Evolutionary conservation across 1,284 basidiomycete species (phyloP).

Genomic region (Melampsora abietis-canadensis): DNA sequence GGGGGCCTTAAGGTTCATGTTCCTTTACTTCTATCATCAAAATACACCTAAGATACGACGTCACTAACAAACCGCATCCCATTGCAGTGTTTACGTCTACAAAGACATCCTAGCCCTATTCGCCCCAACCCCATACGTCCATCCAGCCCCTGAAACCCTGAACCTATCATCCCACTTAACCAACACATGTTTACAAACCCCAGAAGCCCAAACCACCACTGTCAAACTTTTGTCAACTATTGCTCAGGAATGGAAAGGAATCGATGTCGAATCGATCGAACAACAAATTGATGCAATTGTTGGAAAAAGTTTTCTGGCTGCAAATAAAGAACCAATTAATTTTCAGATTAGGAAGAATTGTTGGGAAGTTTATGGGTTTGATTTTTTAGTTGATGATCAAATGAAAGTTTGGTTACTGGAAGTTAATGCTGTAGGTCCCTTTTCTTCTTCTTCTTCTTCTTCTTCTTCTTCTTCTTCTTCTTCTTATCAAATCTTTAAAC

Average conservation of each 20-base stretch:
- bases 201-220: neutral
- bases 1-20: slow-evolving; percentile 53
- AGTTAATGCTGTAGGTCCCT: slow-evolving; percentile 18
- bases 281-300: slow-evolving; percentile 16
- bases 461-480: neutral
- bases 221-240: neutral
- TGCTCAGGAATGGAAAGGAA: neutral
- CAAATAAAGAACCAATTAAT: slow-evolving; percentile 23
- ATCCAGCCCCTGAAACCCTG: slow-evolving; percentile 52
- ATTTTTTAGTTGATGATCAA: slow-evolving; percentile 16
- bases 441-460: neutral
- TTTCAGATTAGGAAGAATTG: slow-evolving; percentile 17
- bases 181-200: slow-evolving; percentile 83
- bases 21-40: neutral
- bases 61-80: neutral
- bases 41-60: neutral
- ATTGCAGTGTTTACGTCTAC: slow-evolving; percentile 59
- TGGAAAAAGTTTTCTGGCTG: neutral
- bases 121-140: slow-evolving; percentile 65
- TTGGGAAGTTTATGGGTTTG: slow-evolving; percentile 30
- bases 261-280: neutral
- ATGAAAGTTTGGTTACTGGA: slow-evolving; percentile 33
- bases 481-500: no score
- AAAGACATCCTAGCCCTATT: slow-evolving; percentile 82
- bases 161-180: slow-evolving; percentile 82